phyloP scores from a whole-genome alignment of 164 flowering plant genomes.

The Tetrastigma voinierianum region DNA sequence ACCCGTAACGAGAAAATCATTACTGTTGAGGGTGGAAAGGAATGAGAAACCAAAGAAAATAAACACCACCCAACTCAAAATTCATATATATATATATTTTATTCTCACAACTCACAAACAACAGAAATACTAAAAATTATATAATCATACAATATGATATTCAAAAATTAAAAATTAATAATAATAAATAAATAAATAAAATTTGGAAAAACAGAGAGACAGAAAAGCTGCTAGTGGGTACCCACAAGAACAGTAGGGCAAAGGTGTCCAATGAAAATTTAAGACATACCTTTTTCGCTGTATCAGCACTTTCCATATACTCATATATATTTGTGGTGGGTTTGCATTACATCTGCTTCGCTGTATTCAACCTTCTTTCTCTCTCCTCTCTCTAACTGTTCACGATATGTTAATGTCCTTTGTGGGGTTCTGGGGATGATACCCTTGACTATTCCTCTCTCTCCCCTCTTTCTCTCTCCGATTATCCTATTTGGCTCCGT shows the following conservation, averaged over 20 bases:
- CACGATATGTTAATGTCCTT: constrained; percentile 9
- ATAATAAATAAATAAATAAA: neutral
- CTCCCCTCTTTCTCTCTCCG: constrained; percentile 6
- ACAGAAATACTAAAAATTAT: constrained; percentile 3
- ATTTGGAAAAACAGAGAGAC: constrained; percentile 12
- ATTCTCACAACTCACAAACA: neutral
- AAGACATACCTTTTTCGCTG: constrained; percentile 18
- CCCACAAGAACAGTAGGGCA: constrained; percentile 27
- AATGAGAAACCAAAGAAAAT: constrained; percentile 8
- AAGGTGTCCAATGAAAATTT: constrained; percentile 38
- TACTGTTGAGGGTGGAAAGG: constrained; percentile 26
- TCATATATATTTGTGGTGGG: constrained; percentile 7
- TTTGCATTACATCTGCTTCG: constrained; percentile 43
- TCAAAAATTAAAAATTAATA: neutral
- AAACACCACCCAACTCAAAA: constrained; percentile 3
- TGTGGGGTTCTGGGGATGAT: constrained; percentile 11
- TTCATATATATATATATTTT: neutral
- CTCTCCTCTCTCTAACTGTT: constrained; percentile 7
- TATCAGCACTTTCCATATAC: constrained; percentile 19
- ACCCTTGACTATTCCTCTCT: constrained; percentile 6
- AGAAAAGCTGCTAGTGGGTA: constrained; percentile 41
- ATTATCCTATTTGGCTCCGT: constrained; percentile 6
- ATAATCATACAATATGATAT: neutral
- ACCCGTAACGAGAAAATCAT: constrained; percentile 56
- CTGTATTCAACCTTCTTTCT: constrained; percentile 49